Base-by-base conservation (phyloP, 2,329 filamentous ascomycete species). In the Tolypocladium ophioglossoides region DNA sequence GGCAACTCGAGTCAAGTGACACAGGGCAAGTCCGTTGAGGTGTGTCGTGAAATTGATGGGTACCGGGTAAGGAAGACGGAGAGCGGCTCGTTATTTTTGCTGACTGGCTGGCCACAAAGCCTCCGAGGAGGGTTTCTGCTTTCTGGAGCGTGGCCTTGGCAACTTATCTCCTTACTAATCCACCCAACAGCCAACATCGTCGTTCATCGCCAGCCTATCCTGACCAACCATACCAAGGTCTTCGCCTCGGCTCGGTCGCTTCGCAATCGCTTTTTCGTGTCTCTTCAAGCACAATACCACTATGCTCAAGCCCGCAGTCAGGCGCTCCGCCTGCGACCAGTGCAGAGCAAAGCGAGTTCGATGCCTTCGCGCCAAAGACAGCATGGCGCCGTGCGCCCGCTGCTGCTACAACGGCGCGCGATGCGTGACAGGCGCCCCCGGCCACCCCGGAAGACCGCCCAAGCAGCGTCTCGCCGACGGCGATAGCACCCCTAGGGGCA, bases 281-380 rank as follows among this genome's bases (percentile, higher is more conserved):
- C n/a, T 18, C 24, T 4, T 14, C 20, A 34, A 41, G 37, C 50
- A 40, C 10, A 14, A 51, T 51, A 51, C 2, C 50, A 37, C 35
- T 35, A 51, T 51, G 55, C 52, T 52, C 18, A 56, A 56, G 41
- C 18, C 18, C 5, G 35, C 57, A 51, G 55, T 56, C 55, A 59
- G 52, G 58, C 58, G 59, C 41, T 60, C 59, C 24, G 59, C 59
- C 53, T 61, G 59, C 56, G 59, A 61, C 54, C 57, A 56, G 55
- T 61, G 59, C 54, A 60, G 59, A 55, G 58, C 58, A 12, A 61
- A 60, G 54, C 55, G 59, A 57, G 58, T 61, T 18, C 59, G 58
- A 40, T 61, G 59, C 54, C 58, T 58, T 44, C 59, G 59, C 34
- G 50, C 53, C 39, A 12, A 59, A 52, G 49, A 59, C 54, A 58